These are phyloP conservation scores for Apiospora phragmitis DNA, from an alignment of 2,329 filamentous ascomycete species.

Conservation along the genomic window DNA sequence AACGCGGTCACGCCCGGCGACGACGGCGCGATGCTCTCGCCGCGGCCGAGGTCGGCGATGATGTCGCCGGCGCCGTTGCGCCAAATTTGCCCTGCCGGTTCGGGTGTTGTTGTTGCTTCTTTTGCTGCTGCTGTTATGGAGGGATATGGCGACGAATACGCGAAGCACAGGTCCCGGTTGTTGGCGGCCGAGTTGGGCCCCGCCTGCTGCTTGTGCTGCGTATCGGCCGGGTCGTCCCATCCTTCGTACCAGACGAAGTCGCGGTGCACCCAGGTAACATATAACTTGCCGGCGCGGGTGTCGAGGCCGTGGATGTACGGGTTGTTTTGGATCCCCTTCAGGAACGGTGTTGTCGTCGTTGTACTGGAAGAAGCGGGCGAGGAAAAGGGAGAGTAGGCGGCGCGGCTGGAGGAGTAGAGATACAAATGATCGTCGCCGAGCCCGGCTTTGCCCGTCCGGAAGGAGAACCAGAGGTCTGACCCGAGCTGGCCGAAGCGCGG, in stretches of 20 bases:
- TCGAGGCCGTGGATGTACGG: conserved; percentile 53
- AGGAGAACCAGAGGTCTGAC: conserved; percentile 44
- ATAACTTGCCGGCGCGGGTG: conserved; percentile 33
- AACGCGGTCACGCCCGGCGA: conserved; percentile 44
- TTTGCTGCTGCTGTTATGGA: neutral
- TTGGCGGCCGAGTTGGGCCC: conserved; percentile 46
- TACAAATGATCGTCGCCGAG: conserved; percentile 50
- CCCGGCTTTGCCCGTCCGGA: conserved; percentile 51
- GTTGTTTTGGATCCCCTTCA: conserved; percentile 55
- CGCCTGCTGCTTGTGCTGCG: conserved; percentile 41
- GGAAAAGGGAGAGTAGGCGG: conserved; percentile 34
- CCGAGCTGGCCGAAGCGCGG: conserved; percentile 43
- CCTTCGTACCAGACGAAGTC: conserved; percentile 45
- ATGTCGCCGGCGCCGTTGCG: conserved; percentile 36
- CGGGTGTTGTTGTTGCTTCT: conserved; percentile 28
- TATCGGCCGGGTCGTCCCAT: conserved; percentile 41
- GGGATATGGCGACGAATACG: conserved; percentile 36
- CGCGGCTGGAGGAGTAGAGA: conserved; percentile 37
- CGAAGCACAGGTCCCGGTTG: conserved; percentile 52
- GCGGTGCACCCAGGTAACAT: conserved; percentile 51
- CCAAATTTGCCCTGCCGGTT: conserved; percentile 39
- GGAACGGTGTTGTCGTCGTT: conserved; percentile 26
- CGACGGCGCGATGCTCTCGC: conserved; percentile 40
- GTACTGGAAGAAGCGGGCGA: neutral
- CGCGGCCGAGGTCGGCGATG: conserved; percentile 35